Conservation (phyloP, 768 basidiomycete species). For the Russula emetica region DNA sequence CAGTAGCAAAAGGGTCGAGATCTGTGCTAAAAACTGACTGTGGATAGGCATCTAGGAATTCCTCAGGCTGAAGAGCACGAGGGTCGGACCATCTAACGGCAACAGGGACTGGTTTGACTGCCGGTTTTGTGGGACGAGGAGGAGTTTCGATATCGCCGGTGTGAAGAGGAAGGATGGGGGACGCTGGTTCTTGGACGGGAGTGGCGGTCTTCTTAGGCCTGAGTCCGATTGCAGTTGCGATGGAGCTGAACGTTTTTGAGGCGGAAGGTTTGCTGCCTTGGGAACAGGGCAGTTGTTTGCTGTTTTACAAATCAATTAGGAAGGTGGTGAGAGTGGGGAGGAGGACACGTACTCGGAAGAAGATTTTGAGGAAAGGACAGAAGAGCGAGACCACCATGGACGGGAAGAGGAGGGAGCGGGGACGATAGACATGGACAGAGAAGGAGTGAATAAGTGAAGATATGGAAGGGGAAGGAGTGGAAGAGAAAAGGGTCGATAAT, state of each 20-base stretch:
- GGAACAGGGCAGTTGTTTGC: constrained; percentile 3
- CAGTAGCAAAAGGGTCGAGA: constrained; percentile 59
- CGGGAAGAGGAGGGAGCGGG: constrained; percentile 27
- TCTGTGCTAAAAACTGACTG: constrained; percentile 61
- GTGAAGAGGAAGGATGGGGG: constrained; percentile 28
- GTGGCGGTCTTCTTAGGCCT: constrained; percentile 58
- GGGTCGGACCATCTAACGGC: constrained; percentile 54
- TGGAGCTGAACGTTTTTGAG: constrained; percentile 47
- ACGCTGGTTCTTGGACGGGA: constrained; percentile 49
- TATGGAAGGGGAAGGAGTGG: constrained; percentile 17
- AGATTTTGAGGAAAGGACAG: constrained; percentile 32
- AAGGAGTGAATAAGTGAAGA: constrained; percentile 25
- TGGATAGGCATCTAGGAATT: constrained; percentile 31
- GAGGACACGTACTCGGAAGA: constrained; percentile 24
- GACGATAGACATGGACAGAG: constrained; percentile 16
- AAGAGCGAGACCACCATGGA: constrained; percentile 38
- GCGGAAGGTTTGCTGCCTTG: constrained; percentile 8
- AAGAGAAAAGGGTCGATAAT: constrained; percentile 5
- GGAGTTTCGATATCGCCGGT: constrained; percentile 28
- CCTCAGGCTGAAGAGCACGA: constrained; percentile 50
- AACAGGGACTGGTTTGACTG: constrained; percentile 55
- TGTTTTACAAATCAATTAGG: neutral
- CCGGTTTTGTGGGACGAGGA: constrained; percentile 33
- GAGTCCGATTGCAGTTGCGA: constrained; percentile 59
- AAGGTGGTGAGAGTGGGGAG: constrained; percentile 1